phyloP scores from a whole-genome alignment of 2,329 filamentous ascomycete species.

The Colletotrichum costaricense region DNA sequence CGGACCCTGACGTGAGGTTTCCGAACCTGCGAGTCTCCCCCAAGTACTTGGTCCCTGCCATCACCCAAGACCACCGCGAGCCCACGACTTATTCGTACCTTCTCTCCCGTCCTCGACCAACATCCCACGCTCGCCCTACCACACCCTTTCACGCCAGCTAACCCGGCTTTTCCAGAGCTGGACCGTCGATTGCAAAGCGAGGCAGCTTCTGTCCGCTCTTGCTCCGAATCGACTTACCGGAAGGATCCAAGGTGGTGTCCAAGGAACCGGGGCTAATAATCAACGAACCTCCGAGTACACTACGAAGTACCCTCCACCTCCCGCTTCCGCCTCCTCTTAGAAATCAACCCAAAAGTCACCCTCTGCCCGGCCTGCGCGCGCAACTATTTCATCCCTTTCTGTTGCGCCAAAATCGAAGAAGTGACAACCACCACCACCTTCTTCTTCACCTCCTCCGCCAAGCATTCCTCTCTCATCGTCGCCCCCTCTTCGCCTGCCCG shows the following conservation, averaged over 20 bases:
- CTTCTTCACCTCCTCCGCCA: not conserved
- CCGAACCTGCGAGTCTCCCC: not conserved
- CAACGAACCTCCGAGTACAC: not conserved
- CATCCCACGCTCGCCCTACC: not conserved
- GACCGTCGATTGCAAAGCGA: not conserved
- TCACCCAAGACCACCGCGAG: not conserved
- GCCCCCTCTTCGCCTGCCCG: not conserved
- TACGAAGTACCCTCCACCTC: conserved; percentile 31
- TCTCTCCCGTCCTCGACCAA: not conserved
- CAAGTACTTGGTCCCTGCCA: not conserved
- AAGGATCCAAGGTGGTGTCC: conserved; percentile 5
- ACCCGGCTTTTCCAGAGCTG: not conserved
- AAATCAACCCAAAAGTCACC: conserved; percentile 30
- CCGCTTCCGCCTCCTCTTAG: conserved; percentile 21
- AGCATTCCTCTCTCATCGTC: not conserved
- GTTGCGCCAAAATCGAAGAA: not conserved
- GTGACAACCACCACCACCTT: not conserved
- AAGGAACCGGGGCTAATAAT: not conserved
- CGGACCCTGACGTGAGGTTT: conserved; percentile 2
- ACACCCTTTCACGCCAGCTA: not conserved
- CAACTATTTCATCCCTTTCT: conserved; percentile 7
- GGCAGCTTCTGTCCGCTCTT: not conserved
- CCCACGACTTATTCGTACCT: not conserved
- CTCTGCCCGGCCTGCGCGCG: conserved; percentile 6
- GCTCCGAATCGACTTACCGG: conserved; percentile 19